phyloP scores from a whole-genome alignment of 2,329 filamentous ascomycete species.

The Fusarium albidum region DNA sequence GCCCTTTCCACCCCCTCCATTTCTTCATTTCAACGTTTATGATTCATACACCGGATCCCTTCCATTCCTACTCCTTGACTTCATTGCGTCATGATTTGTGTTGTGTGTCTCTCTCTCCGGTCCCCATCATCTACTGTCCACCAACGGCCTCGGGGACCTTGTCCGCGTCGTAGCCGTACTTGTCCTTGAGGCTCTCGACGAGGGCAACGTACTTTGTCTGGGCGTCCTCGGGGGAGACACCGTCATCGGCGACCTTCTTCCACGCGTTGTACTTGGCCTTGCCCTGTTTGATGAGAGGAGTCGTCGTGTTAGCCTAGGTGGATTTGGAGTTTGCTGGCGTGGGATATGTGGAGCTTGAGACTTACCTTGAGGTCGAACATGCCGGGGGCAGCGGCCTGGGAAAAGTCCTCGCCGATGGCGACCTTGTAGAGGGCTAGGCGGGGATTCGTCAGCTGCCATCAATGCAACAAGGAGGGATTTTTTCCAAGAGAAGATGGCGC shows the following conservation, averaged over 20 bases:
- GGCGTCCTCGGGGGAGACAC: constrained; percentile 69
- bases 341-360: constrained; percentile 1
- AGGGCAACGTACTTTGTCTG: constrained; percentile 79
- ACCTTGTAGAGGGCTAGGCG: constrained; percentile 66
- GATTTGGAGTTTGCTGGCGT: background rate
- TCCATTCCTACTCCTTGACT: constrained; percentile 30
- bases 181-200: constrained; percentile 75
- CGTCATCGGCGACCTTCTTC: constrained; percentile 73
- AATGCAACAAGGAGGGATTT: no score
- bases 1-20: constrained; percentile 3
- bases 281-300: constrained; percentile 61
- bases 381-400: constrained; percentile 65
- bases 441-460: background rate
- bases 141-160: constrained; percentile 68
- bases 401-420: constrained; percentile 64
- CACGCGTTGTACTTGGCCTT: constrained; percentile 85
- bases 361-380: constrained; percentile 75
- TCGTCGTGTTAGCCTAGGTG: constrained; percentile 18
- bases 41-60: constrained; percentile 9
- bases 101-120: constrained; percentile 11
- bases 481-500: no score
- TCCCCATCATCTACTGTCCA: constrained; percentile 28
- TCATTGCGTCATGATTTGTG: constrained; percentile 21
- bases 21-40: constrained; percentile 19
- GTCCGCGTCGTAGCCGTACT: constrained; percentile 72